Evolutionary conservation across 2,329 filamentous ascomycete genomes (phyloP).

Genomic region (Chalara sp.): DNA sequence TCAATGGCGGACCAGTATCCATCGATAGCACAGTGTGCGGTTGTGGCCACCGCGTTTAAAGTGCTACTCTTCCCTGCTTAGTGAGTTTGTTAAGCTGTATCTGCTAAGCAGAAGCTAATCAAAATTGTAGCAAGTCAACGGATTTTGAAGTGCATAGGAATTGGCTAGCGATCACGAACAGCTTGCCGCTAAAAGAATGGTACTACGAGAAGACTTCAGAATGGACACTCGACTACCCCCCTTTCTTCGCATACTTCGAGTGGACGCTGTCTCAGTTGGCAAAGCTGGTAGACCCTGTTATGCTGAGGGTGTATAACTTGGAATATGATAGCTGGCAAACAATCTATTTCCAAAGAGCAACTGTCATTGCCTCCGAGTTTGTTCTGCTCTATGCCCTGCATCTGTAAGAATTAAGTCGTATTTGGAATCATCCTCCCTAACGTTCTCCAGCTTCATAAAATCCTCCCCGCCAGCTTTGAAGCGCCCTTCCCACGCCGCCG

Average conservation of each 20-base stretch:
- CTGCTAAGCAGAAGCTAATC: constrained; percentile 8
- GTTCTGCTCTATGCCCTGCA: constrained; percentile 78
- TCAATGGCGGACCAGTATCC: constrained; percentile 77
- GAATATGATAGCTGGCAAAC: constrained; percentile 90
- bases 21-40: constrained; percentile 79
- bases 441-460: constrained; percentile 59
- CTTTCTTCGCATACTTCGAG: constrained; percentile 97
- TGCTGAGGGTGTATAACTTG: constrained; percentile 76
- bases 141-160: constrained; percentile 99
- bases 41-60: constrained; percentile 84
- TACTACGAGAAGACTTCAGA: constrained; percentile 97
- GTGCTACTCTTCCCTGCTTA: constrained; percentile 90
- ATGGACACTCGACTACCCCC: constrained; percentile 99
- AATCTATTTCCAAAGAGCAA: constrained; percentile 84
- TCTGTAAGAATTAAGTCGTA: constrained; percentile 42
- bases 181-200: constrained; percentile 80
- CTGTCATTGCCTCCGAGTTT: constrained; percentile 80
- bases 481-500: constrained; percentile 74
- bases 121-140: constrained; percentile 74
- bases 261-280: constrained; percentile 83
- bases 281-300: constrained; percentile 66
- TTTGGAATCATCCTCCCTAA: constrained; percentile 14
- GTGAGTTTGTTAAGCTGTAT: constrained; percentile 46
- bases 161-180: constrained; percentile 95
- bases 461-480: constrained; percentile 59